Evolutionary conservation across 2,329 filamentous ascomycete species (phyloP).

Genomic region (Lachnellula willkommii): DNA sequence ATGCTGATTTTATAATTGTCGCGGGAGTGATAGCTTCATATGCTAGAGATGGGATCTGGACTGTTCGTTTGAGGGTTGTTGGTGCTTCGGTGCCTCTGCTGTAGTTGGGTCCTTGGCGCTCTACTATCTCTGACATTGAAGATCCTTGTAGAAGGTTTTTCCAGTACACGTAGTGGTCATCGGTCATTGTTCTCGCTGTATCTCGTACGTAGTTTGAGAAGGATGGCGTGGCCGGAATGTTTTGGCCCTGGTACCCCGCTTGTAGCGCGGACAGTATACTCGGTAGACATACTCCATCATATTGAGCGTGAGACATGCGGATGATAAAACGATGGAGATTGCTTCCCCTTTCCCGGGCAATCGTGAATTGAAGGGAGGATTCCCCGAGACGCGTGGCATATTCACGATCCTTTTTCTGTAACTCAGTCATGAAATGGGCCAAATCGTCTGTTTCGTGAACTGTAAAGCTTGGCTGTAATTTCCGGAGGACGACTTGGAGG

Average conservation of each 20-base stretch:
- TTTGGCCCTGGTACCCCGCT: conserved; percentile 32
- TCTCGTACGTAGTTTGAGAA: conserved; percentile 37
- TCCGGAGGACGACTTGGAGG: conserved; percentile 8
- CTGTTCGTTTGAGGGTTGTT: conserved; percentile 6
- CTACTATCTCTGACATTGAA: conserved; percentile 20
- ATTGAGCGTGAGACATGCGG: conserved; percentile 50
- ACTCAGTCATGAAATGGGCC: neutral
- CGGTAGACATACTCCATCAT: conserved; percentile 58
- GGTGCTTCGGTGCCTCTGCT: conserved; percentile 2
- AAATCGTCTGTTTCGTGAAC: conserved; percentile 4
- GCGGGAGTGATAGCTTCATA: conserved; percentile 36
- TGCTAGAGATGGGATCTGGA: conserved; percentile 2
- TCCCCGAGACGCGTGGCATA: neutral
- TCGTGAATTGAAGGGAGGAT: neutral
- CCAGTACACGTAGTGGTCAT: conserved; percentile 38
- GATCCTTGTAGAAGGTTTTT: conserved; percentile 36
- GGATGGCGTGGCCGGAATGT: conserved; percentile 29
- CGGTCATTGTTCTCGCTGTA: conserved; percentile 25
- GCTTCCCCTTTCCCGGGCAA: neutral
- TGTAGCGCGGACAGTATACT: conserved; percentile 17
- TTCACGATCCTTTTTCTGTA: conserved; percentile 1
- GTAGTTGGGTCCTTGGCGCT: conserved; percentile 7
- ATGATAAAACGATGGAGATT: conserved; percentile 32
- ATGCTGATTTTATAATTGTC: conserved; percentile 39
- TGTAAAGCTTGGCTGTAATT: conserved; percentile 4